These are phyloP conservation scores for Inosperma sp. DNA, from an alignment of 768 basidiomycete species.

Conservation along the genomic window DNA sequence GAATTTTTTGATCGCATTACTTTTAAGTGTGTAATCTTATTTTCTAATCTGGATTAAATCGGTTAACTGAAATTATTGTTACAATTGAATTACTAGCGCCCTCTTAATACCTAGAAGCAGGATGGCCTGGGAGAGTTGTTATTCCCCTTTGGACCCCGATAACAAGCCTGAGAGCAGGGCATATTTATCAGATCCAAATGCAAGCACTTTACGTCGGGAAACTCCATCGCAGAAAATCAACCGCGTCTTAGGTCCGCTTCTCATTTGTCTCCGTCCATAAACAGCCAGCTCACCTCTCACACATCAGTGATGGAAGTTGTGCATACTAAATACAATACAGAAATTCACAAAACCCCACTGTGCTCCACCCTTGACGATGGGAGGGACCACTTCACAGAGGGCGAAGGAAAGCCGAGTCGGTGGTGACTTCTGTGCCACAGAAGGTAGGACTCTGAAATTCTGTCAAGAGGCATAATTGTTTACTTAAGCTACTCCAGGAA, in stretches of 20 bases:
- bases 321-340: background rate
- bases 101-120: background rate
- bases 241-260: background rate
- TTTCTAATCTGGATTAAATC: background rate
- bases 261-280: background rate
- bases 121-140: too few relatives aligned
- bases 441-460: too few relatives aligned
- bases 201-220: too few relatives aligned
- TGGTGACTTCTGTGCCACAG: too few relatives aligned
- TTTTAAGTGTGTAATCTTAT: background rate
- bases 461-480: too few relatives aligned
- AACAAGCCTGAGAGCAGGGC: too few relatives aligned
- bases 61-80: too few relatives aligned
- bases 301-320: background rate
- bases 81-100: background rate
- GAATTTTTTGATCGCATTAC: background rate
- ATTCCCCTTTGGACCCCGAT: too few relatives aligned
- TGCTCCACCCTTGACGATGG: background rate
- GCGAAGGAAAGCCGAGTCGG: too few relatives aligned
- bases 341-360: background rate
- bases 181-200: too few relatives aligned
- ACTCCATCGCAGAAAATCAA: background rate
- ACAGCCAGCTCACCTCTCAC: background rate
- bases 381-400: too few relatives aligned
- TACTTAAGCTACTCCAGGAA: too few relatives aligned